phyloP scores from a whole-genome alignment of 2,329 filamentous ascomycete genomes.

The Helicocarpus griseus region DNA sequence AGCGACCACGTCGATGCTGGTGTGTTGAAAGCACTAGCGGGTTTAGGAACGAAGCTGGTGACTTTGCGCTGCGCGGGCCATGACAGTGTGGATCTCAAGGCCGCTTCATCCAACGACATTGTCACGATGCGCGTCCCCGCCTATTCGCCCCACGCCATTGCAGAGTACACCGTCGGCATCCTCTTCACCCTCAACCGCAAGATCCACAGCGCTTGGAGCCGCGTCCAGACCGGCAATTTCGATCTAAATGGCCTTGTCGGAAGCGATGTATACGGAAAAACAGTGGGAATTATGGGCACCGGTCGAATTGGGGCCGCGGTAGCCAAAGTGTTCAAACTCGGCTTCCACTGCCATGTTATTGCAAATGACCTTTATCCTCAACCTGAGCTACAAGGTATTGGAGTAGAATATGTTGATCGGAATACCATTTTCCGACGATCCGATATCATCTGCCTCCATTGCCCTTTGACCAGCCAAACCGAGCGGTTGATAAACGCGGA shows the following conservation, averaged over 20 bases:
- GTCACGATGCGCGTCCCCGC: constrained; percentile 58
- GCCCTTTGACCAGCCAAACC: constrained; percentile 52
- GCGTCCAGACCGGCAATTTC: constrained; percentile 60
- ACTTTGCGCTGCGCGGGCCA: constrained; percentile 59
- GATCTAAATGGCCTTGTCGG: constrained; percentile 51
- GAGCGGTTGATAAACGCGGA: constrained; percentile 50
- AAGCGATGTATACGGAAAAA: constrained; percentile 52
- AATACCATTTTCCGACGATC: constrained; percentile 45
- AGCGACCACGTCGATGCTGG: constrained; percentile 49
- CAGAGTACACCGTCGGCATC: constrained; percentile 59
- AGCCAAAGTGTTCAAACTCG: constrained; percentile 49
- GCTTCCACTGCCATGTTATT: constrained; percentile 55
- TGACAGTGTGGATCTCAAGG: constrained; percentile 55
- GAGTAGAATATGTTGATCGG: constrained; percentile 44
- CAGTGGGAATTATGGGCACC: constrained; percentile 56
- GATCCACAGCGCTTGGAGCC: constrained; percentile 58
- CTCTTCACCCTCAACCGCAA: constrained; percentile 59
- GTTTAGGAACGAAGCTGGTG: constrained; percentile 46
- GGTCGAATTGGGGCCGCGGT: constrained; percentile 56
- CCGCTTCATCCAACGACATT: constrained; percentile 46
- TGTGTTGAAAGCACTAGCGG: constrained; percentile 44
- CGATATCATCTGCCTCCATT: constrained; percentile 58
- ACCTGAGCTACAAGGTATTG: constrained; percentile 40
- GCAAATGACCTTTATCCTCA: constrained; percentile 51
- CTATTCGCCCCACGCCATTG: constrained; percentile 60